A percentile compares a stretch with the other conserved stretches of the same genome.
These are phyloP conservation scores for Symbiodinium natans DNA, from an alignment of 73 alveolate species.

Conservation along the genomic window DNA sequence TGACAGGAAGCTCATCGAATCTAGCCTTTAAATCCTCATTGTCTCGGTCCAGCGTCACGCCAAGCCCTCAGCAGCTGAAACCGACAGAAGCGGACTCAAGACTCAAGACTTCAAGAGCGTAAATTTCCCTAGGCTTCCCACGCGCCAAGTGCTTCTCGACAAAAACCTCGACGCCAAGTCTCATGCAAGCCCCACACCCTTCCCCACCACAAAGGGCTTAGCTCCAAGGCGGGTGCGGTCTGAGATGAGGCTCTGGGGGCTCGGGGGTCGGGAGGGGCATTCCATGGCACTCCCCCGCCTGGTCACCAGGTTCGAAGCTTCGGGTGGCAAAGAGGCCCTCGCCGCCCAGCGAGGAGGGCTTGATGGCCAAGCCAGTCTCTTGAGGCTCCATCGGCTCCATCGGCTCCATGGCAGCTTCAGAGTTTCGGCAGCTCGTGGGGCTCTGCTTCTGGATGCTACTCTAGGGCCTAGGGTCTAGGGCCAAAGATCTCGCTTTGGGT, in stretches of 20 bases:
- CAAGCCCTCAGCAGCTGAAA: too few species aligned
- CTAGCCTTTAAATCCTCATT: not conserved
- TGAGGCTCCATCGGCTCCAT: not conserved
- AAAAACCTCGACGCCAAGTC: not conserved
- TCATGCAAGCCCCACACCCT: too few species aligned
- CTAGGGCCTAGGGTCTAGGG: too few species aligned
- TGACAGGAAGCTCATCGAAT: not conserved
- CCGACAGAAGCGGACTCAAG: too few species aligned
- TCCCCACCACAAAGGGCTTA: too few species aligned
- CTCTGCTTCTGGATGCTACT: not conserved
- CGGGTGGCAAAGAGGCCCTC: constrained; percentile 42
- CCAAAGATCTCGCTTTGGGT: too few species aligned
- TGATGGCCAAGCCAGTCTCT: not conserved
- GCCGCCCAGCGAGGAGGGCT: constrained; percentile 47
- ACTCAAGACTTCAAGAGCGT: too few species aligned
- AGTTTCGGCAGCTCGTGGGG: too few species aligned
- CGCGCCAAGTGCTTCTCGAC: constrained; percentile 37
- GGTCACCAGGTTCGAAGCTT: constrained; percentile 52
- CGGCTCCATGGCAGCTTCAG: too few species aligned
- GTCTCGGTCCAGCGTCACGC: not conserved
- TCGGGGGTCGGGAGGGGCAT: not conserved
- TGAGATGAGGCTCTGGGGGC: too few species aligned
- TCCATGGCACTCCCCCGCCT: not conserved
- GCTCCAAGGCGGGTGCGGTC: too few species aligned
- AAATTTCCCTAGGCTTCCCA: not conserved